Conservation (phyloP, 2,329 filamentous ascomycete species). For the Knoxdaviesia capensis region DNA sequence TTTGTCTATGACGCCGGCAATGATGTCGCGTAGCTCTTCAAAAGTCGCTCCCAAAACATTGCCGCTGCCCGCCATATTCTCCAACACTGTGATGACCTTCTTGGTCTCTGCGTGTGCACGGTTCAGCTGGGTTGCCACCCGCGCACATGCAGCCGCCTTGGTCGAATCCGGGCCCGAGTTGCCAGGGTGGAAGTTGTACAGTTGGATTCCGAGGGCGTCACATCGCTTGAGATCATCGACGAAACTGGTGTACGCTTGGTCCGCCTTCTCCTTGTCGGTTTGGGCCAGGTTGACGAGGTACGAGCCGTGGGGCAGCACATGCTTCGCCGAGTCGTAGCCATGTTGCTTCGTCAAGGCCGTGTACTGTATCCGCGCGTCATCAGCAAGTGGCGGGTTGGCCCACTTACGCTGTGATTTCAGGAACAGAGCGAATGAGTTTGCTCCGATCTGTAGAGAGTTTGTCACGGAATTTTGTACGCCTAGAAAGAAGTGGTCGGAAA, state of each 20-base stretch:
- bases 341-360: conserved; percentile 45
- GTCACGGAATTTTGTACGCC: conserved; percentile 75
- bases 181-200: conserved; percentile 98
- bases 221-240: conserved; percentile 75
- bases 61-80: conserved; percentile 87
- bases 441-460: conserved; percentile 64
- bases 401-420: conserved; percentile 94
- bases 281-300: conserved; percentile 95
- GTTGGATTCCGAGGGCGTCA: conserved; percentile 61
- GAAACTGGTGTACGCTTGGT: conserved; percentile 72
- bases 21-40: conserved; percentile 72
- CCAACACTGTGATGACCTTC: conserved; percentile 63
- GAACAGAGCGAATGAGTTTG: conserved; percentile 86
- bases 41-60: conserved; percentile 76
- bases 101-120: conserved; percentile 57
- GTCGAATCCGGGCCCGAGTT: conserved; percentile 46
- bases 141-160: conserved; percentile 47
- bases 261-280: conserved; percentile 55
- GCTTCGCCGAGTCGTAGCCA: conserved; percentile 47
- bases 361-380: conserved; percentile 50
- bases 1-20: conserved; percentile 62
- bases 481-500: conserved; percentile 13
- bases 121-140: conserved; percentile 71
- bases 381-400: conserved; percentile 58
- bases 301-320: conserved; percentile 79